Conservation (phyloP, 2,329 filamentous ascomycete genomes). For the Alternaria sp. region DNA sequence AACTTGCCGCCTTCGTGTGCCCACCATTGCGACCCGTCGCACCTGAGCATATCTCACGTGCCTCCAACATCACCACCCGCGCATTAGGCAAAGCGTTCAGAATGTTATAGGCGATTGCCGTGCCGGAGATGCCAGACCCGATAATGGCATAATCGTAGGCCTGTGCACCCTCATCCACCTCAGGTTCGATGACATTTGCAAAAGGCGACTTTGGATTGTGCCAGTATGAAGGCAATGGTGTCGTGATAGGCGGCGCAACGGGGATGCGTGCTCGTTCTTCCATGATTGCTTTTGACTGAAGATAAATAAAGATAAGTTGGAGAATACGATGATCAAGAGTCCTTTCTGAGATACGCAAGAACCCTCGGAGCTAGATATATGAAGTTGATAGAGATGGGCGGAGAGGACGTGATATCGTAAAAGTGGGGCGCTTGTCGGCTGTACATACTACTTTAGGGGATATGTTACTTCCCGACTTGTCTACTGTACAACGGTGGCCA, state of each 20-base stretch:
- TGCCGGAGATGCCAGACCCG: constrained; percentile 53
- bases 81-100: constrained; percentile 24
- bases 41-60: constrained; percentile 49
- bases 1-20: constrained; percentile 60
- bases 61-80: constrained; percentile 52
- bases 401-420: neutral
- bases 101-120: constrained; percentile 49
- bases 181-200: constrained; percentile 43
- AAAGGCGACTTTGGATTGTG: constrained; percentile 50
- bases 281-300: constrained; percentile 24
- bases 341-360: rapidly evolving
- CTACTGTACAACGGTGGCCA: neutral
- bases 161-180: constrained; percentile 27
- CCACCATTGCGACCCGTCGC: constrained; percentile 57
- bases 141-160: constrained; percentile 50
- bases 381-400: neutral
- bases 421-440: constrained; percentile 12
- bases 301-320: neutral
- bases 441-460: constrained; percentile 13
- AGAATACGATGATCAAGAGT: rapidly evolving
- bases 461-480: neutral
- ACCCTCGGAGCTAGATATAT: neutral
- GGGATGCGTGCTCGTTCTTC: constrained; percentile 40
- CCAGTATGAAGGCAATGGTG: constrained; percentile 54
- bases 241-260: constrained; percentile 40